Evolutionary conservation across 139 green algal species (phyloP), one percentile per base, ranked within the genome.

Genomic region (Chlamydomonas sphaeroides): DNA sequence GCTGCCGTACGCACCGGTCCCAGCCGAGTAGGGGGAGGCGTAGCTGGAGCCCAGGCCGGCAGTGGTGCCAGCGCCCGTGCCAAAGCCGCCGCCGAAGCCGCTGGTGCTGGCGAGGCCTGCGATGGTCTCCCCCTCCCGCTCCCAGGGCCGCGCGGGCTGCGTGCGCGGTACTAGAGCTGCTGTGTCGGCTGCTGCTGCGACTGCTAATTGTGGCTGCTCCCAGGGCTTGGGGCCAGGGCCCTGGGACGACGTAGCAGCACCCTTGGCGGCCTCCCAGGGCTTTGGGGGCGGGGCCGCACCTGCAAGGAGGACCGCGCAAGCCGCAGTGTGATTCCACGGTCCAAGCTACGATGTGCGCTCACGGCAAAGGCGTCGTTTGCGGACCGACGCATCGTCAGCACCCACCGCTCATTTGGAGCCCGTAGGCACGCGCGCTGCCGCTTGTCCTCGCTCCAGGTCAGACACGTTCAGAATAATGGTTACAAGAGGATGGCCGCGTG

Each of bases 241-340:
- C 38, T 77, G 57, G 35, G 85, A 68, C 6, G 45, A 57, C 1
- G 78, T 63, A 35, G 57, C 65, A 3, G n/a, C 21, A 15, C 63
- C 62, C 42, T 76, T 85, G 39, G 48, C 72, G 0, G 77, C 79
- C 48, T 95, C 92, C 92, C 92, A 95, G 6, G 92, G 92, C 69
- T 95, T 95, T 36, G 92, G 86, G 7, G 91, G 85, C 1, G 80
- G 65, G 21, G 88, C 69, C 6, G 75, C 82, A 41, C 72, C 72
- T 80, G 56, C 45, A 14, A 10, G 45, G 11, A 53, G 45, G 45
- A 53, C 45, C 45, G 45, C 14, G 45, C 45, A 53, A 14, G 14
- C 11, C 45, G 45, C 14, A n/a, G n/a, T n/a, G n/a, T n/a, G n/a
- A n/a, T n/a, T n/a, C n/a, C n/a, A n/a, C n/a, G n/a, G n/a, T n/a